Evolutionary conservation across 495 filamentous ascomycete genomes (phyloP), one percentile per base, ranked within the genome.

Genomic region (Chaetomium cochliodes): DNA sequence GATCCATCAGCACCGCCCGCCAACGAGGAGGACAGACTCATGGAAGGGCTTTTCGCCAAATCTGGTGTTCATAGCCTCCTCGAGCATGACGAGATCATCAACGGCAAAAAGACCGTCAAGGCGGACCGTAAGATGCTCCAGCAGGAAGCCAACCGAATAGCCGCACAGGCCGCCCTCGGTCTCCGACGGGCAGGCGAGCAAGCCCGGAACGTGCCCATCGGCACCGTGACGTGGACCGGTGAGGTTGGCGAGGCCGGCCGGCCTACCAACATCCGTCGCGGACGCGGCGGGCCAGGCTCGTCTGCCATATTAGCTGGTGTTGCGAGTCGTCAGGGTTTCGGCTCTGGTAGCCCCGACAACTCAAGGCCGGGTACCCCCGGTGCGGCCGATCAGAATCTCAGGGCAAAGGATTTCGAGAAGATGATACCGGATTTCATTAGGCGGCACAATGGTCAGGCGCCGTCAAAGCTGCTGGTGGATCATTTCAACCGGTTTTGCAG

Each of bases 161-260:
- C 92, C n/a, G 85, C 87, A 2, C 80, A 89, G 72, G 93, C 92
- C 0, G 89, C 90, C 0, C 80, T 81, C 44, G 85, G 87, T 65
- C 86, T 98, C 4, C 86, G 86, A 33, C 85, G 85, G 52, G 89
- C 92, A 26, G 86, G 85, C 42, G 86, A 92, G 74, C 81, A 84
- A 12, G 92, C 92, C 2, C 82, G 85, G 23, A 82, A 78, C 4
- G 80, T 92, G 1, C 89, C 89, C 0, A 86, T 93, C 54, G 94
- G 93, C 44, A 90, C 89, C 0, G 90, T 93, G 16, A 98, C 94
- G 2, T 98, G 94, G 94, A 98, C 94, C 0, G 94, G 94, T 12
- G 81, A 86, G 62, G 84, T 88, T 50, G 94, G 94, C 9, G 79
- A 86, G 39, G 88, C 86, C 4, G 93, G 93, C 25, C 73, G 80